Percentiles rank a stretch among this genome's conserved stretches.
Conservation (phyloP, 1,139 yeast species). For the Nakaseomyces delphensis region DNA sequence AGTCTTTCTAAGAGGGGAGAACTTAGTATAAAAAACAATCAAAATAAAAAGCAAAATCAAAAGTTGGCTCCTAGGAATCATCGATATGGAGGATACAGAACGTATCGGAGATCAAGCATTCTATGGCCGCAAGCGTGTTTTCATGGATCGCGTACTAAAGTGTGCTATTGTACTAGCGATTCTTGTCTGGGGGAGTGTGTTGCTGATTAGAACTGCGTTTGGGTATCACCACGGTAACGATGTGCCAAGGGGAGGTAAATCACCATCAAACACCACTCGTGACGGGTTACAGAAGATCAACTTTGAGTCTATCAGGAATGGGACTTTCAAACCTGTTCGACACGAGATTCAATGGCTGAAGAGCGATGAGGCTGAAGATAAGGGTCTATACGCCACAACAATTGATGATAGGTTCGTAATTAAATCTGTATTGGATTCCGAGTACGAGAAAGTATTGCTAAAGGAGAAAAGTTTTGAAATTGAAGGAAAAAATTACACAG, state of each 20-base stretch:
- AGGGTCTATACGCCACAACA: slow-evolving; percentile 32
- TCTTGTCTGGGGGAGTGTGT: slow-evolving; percentile 23
- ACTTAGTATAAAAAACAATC: too few relatives aligned
- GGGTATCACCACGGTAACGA: neutral
- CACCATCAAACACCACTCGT: slow-evolving; percentile 12
- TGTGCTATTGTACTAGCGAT: slow-evolving; percentile 18
- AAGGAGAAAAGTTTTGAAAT: slow-evolving; percentile 41
- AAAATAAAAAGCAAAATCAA: too few relatives aligned
- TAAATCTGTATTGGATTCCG: slow-evolving; percentile 37
- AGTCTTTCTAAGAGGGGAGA: too few relatives aligned
- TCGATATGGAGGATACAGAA: slow-evolving; percentile 11
- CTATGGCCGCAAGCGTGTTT: slow-evolving; percentile 9
- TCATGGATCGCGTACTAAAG: slow-evolving; percentile 12
- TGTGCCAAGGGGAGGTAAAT: neutral
- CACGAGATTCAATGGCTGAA: slow-evolving; percentile 61
- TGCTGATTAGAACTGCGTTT: slow-evolving; percentile 14
- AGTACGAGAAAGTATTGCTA: slow-evolving; percentile 40
- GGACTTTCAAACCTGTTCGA: slow-evolving; percentile 41
- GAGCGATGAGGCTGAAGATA: slow-evolving; percentile 31
- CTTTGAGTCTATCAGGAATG: slow-evolving; percentile 39
- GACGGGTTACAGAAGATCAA: slow-evolving; percentile 29
- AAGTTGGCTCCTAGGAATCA: too few relatives aligned
- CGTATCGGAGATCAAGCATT: slow-evolving; percentile 14
- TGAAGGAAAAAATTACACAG: slow-evolving; percentile 36
- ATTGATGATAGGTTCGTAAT: slow-evolving; percentile 28